Base-by-base conservation (phyloP, 78 protist genomes). In the Goniomonas avonlea region DNA sequence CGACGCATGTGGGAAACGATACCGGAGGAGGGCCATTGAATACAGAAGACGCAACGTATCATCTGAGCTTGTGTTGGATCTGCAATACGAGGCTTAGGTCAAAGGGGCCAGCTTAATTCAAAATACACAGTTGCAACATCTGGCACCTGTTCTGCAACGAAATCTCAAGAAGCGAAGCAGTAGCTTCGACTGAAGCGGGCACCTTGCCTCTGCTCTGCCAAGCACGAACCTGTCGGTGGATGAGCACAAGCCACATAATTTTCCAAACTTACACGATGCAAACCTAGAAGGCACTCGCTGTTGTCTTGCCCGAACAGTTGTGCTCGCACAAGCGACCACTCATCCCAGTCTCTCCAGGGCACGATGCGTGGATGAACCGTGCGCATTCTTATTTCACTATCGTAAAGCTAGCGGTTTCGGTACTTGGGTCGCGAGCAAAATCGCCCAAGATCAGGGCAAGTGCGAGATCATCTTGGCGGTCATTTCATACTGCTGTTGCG, bases 171-270 rank as follows among this genome's bases (percentile, higher is more conserved):
- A 65, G 50, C 45, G 34, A 15, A 7, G 73, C 73, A 25, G 73
- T 65, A 9, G 32, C 17, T 21, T 65, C 73, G 73, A 65, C 73
- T n/a, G 73, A 27, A 32, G 38, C 25, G 23, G 73, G 73, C 50
- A 65, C 18, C 20, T 32, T 43, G 31, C 50, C 73, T 29, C 73
- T 43, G n/a, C 25, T 0, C 13, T 48, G 73, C 73, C 73, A 65
- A 25, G 34, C n/a, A 15, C n/a, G n/a, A n/a, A n/a, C n/a, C n/a
- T n/a, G n/a, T n/a, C n/a, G n/a, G n/a, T n/a, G n/a, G n/a, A n/a
- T n/a, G n/a, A n/a, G n/a, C n/a, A n/a, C n/a, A n/a, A n/a, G n/a
- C n/a, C n/a, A n/a, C n/a, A n/a, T n/a, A n/a, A n/a, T n/a, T n/a
- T n/a, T n/a, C n/a, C n/a, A n/a, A n/a, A n/a, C 8, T 48, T 31